phyloP scores from a whole-genome alignment of 345 rosid genomes.

The Citrus unshiu region DNA sequence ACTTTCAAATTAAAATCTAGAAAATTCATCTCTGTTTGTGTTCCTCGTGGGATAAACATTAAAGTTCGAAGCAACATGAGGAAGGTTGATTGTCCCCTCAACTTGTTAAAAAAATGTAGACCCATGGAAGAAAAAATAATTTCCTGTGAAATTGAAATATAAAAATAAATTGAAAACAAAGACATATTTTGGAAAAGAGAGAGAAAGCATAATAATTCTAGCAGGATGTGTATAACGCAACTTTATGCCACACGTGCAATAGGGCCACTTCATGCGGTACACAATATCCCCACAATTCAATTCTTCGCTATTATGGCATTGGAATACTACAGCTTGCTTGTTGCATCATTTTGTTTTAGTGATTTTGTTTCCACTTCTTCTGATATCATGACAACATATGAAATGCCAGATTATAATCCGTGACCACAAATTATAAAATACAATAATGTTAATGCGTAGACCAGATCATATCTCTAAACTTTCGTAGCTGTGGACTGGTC shows the following conservation, averaged over 20 bases:
- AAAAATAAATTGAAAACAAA: not conserved
- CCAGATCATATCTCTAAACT: not conserved
- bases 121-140: not conserved
- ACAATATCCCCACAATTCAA: not conserved
- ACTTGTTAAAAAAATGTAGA: not conserved
- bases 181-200: not conserved
- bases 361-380: constrained; percentile 5
- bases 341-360: constrained; percentile 5
- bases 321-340: constrained; percentile 5
- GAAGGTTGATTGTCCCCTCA: not conserved
- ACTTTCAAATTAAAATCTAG: constrained; percentile 5
- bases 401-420: not conserved
- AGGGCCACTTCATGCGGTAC: not conserved
- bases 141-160: not conserved
- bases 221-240: not conserved
- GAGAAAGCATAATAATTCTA: constrained; percentile 6
- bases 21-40: not conserved
- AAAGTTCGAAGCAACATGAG: not conserved
- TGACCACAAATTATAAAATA: not conserved
- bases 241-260: not conserved
- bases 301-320: not conserved
- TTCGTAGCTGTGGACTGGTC: not conserved
- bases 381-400: constrained; percentile 2
- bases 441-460: not conserved
- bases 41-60: not conserved